A percentile compares a stretch with the other conserved stretches of the same genome.
Conservation (phyloP, 176 grass and related monocot species). For the Oryza glumipatula region DNA sequence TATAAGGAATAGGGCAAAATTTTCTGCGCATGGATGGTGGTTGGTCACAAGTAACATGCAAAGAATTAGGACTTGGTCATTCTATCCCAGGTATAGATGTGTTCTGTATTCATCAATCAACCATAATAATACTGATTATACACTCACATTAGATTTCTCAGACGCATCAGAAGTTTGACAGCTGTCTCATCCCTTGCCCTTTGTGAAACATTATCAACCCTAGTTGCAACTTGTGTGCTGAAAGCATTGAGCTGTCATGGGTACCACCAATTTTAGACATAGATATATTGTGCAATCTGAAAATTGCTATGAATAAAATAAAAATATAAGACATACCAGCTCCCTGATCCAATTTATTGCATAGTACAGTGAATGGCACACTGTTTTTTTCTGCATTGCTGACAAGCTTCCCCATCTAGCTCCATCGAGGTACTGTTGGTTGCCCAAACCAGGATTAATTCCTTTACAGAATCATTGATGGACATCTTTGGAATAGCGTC, state of each 20-base stretch:
- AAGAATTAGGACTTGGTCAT: constrained; percentile 8
- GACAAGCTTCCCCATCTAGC: constrained; percentile 64
- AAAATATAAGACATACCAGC: constrained; percentile 62
- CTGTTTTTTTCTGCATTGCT: constrained; percentile 65
- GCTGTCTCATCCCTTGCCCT: constrained; percentile 64
- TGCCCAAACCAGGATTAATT: constrained; percentile 41
- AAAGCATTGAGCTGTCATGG: constrained; percentile 87
- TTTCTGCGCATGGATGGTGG: constrained; percentile 10
- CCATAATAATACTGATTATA: constrained; percentile 16
- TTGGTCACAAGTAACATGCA: constrained; percentile 13
- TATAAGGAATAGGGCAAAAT: constrained; percentile 4
- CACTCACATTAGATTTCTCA: constrained; percentile 91
- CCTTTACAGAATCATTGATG: constrained; percentile 32
- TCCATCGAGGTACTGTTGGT: constrained; percentile 69
- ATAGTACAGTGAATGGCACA: constrained; percentile 84
- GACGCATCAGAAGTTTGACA: constrained; percentile 75
- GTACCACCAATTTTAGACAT: constrained; percentile 46
- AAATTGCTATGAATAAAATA: constrained; percentile 24
- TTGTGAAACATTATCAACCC: constrained; percentile 61
- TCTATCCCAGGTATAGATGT: constrained; percentile 34
- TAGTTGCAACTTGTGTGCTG: constrained; percentile 70
- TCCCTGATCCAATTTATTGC: constrained; percentile 97
- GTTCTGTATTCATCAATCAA: constrained; percentile 4
- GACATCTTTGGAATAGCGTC: constrained; percentile 21
- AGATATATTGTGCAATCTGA: constrained; percentile 20